Evolutionary conservation across 2,329 filamentous ascomycete species (phyloP).

Genomic region (Rugonectria rugulosa): DNA sequence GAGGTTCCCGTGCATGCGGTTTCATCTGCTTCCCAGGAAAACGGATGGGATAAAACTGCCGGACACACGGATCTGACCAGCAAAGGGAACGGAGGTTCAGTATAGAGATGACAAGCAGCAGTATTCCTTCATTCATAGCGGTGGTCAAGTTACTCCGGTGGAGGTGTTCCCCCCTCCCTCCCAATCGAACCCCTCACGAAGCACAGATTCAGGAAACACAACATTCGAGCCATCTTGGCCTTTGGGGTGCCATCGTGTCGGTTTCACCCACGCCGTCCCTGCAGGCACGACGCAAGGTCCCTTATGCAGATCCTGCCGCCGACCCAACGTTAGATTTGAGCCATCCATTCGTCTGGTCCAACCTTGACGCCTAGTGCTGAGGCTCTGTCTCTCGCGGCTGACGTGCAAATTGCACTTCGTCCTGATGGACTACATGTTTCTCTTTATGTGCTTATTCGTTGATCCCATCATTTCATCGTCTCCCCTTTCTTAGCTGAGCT

Average conservation of each 20-base stretch:
- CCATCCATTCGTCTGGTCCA: background rate
- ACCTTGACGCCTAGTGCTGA: conserved; percentile 3
- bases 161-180: no score
- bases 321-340: background rate
- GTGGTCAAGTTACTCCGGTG: no score
- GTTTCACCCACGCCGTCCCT: conserved; percentile 1
- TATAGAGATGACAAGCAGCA: no score
- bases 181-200: no score
- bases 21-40: background rate
- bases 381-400: conserved; percentile 16
- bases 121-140: no score
- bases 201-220: no score
- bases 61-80: conserved; percentile 29
- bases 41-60: conserved; percentile 14
- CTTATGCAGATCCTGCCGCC: conserved; percentile 15
- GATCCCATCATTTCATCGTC: background rate
- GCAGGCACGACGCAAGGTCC: conserved; percentile 22
- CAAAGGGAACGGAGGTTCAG: conserved; percentile 5
- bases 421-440: no score
- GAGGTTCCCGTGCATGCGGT: no score
- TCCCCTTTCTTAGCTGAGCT: conserved; percentile 21
- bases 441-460: no score
- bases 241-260: conserved; percentile 12
- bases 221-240: no score
- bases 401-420: background rate